These are phyloP conservation scores for Xylaria sp. DNA, from an alignment of 2,329 filamentous ascomycete genomes.

Conservation along the genomic window DNA sequence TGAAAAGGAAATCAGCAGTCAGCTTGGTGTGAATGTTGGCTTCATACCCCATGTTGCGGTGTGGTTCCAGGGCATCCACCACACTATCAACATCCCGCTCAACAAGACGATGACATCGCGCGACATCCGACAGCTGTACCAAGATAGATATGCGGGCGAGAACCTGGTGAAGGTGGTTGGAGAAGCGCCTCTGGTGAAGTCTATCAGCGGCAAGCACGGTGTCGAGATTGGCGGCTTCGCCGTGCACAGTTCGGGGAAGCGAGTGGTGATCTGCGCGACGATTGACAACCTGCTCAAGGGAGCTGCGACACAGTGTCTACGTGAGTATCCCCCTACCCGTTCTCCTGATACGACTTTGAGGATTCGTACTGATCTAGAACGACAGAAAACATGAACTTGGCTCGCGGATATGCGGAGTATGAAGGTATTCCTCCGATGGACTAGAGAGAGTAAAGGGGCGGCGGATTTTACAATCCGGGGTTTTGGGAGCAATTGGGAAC, in stretches of 20 bases:
- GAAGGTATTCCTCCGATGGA: slow-evolving; percentile 63
- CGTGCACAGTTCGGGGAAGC: slow-evolving; percentile 85
- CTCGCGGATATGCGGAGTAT: slow-evolving; percentile 71
- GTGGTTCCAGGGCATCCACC: slow-evolving; percentile 95
- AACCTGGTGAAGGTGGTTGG: slow-evolving; percentile 91
- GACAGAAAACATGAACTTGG: slow-evolving; percentile 73
- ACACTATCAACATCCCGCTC: slow-evolving; percentile 88
- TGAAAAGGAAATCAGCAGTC: slow-evolving; percentile 83
- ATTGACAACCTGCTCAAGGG: slow-evolving; percentile 96
- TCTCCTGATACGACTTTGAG: not conserved
- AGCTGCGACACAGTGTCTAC: slow-evolving; percentile 88
- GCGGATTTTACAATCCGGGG: slow-evolving; percentile 5
- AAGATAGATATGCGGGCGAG: slow-evolving; percentile 94
- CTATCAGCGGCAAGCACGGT: slow-evolving; percentile 81
- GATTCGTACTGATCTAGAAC: not conserved
- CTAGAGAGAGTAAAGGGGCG: slow-evolving; percentile 15
- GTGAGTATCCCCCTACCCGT: slow-evolving; percentile 55
- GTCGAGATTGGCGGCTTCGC: slow-evolving; percentile 95
- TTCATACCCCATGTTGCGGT: slow-evolving; percentile 95
- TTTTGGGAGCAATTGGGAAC: slow-evolving; percentile 10
- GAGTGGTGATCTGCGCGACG: slow-evolving; percentile 90
- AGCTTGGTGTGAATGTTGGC: slow-evolving; percentile 73
- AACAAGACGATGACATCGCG: slow-evolving; percentile 85
- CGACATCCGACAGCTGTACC: slow-evolving; percentile 91
- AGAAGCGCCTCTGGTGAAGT: slow-evolving; percentile 83